Conservation (phyloP, 768 basidiomycete species). For the Guyanaporus albipodus region DNA sequence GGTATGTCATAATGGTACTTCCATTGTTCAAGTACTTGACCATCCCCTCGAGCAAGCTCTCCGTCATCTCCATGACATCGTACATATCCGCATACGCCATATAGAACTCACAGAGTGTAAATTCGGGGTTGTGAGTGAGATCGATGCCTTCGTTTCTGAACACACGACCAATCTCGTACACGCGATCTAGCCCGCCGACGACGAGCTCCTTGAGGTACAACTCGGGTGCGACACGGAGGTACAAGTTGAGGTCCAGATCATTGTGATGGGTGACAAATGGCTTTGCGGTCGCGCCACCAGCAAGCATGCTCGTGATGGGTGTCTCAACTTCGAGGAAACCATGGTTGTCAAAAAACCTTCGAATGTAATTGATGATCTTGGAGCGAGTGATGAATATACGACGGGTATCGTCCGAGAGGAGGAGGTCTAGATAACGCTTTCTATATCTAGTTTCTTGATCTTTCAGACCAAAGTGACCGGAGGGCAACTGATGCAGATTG, state of each 20-base stretch:
- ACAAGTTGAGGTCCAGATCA: conserved; percentile 93
- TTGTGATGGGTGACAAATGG: conserved; percentile 99
- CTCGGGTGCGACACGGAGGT: conserved; percentile 96
- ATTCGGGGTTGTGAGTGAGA: conserved; percentile 98
- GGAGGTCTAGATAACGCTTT: conserved; percentile 98
- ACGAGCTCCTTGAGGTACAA: conserved; percentile 97
- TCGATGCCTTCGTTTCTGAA: conserved; percentile 99
- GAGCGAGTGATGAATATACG: conserved; percentile 88
- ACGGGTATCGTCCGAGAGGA: conserved; percentile 87
- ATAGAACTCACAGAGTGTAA: conserved; percentile 99
- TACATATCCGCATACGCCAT: conserved; percentile 99
- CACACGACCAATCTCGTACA: conserved; percentile 97
- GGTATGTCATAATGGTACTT: conserved; percentile 73
- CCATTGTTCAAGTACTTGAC: conserved; percentile 85
- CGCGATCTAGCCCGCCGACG: conserved; percentile 95
- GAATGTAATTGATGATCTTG: conserved; percentile 88
- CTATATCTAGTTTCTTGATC: conserved; percentile 97
- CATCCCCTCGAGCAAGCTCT: conserved; percentile 83
- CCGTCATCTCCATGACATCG: conserved; percentile 97
- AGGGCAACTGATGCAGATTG: conserved; percentile 94
- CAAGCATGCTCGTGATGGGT: conserved; percentile 94
- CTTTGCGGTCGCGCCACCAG: conserved; percentile 97
- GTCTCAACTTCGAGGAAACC: conserved; percentile 99
- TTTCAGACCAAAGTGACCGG: conserved; percentile 88
- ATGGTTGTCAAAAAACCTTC: conserved; percentile 81